Conservation (phyloP, 495 filamentous ascomycete species). For the Penicillium egyptiacum region DNA sequence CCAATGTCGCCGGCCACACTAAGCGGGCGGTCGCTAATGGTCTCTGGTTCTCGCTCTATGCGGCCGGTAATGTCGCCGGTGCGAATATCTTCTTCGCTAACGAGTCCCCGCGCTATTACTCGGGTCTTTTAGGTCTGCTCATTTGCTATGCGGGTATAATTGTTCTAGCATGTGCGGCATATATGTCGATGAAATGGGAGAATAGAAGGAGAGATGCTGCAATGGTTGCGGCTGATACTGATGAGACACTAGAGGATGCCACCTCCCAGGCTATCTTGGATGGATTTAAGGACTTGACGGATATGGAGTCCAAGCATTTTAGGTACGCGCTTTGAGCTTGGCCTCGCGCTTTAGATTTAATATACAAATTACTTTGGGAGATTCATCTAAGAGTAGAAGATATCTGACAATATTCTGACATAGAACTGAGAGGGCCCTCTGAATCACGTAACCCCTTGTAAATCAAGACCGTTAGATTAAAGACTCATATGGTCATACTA, state of each 20-base stretch:
- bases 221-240: conserved; percentile 13
- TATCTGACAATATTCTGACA: too few relatives aligned
- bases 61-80: conserved; percentile 41
- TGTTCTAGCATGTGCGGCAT: conserved; percentile 24
- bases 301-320: conserved; percentile 48
- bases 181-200: conserved; percentile 31
- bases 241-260: conserved; percentile 18
- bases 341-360: conserved; percentile 1
- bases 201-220: conserved; percentile 29
- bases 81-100: conserved; percentile 47
- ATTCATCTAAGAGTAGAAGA: too few relatives aligned
- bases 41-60: conserved; percentile 39
- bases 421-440: too few relatives aligned
- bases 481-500: too few relatives aligned
- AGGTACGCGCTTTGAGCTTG: conserved; percentile 37
- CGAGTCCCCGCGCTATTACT: conserved; percentile 40
- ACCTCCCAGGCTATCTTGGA: conserved; percentile 33
- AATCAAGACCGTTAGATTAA: too few relatives aligned
- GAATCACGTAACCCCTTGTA: too few relatives aligned
- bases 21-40: conserved; percentile 56
- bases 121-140: conserved; percentile 34
- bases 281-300: conserved; percentile 49
- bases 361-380: neutral
- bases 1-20: conserved; percentile 65
- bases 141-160: conserved; percentile 40